phyloP scores from a whole-genome alignment of 2,329 filamentous ascomycete species.

The Tricladium varicosporioides region DNA sequence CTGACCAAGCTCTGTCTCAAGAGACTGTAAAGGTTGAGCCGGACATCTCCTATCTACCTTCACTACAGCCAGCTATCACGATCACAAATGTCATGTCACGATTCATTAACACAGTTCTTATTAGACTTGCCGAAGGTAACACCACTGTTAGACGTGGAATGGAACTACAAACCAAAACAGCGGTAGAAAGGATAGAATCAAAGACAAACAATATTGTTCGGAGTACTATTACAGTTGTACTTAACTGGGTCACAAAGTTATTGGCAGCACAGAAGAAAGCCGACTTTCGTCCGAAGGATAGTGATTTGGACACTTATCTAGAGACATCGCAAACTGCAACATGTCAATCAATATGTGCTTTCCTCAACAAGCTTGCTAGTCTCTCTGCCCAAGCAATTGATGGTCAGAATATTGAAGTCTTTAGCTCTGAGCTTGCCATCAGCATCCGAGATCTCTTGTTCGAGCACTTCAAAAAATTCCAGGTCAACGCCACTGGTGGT shows the following conservation, averaged over 20 bases:
- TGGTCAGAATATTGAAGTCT: conserved; percentile 77
- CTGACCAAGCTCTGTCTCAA: conserved; percentile 71
- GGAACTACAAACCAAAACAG: conserved; percentile 60
- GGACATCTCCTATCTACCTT: conserved; percentile 79
- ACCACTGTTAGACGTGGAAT: conserved; percentile 78
- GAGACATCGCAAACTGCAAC: conserved; percentile 84
- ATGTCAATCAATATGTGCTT: conserved; percentile 76
- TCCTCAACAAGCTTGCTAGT: conserved; percentile 67
- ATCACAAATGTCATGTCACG: conserved; percentile 92
- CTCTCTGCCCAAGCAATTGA: conserved; percentile 69
- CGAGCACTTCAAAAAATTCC: conserved; percentile 92
- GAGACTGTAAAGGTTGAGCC: conserved; percentile 82
- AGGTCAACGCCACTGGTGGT: conserved; percentile 87
- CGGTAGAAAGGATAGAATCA: conserved; percentile 62
- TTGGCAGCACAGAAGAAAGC: conserved; percentile 66
- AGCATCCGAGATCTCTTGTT: conserved; percentile 77
- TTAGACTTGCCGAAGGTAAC: conserved; percentile 85
- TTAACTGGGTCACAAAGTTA: conserved; percentile 62
- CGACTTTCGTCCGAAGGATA: conserved; percentile 69
- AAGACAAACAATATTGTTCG: conserved; percentile 69
- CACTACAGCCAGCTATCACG: conserved; percentile 76
- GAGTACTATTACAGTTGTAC: conserved; percentile 62
- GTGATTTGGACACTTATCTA: conserved; percentile 54
- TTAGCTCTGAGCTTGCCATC: conserved; percentile 80
- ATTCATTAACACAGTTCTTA: conserved; percentile 85